Percentiles rank a stretch among this genome's conserved stretches.
Conservation (phyloP, 2,329 filamentous ascomycete species). For the Fusarium dlaminii region DNA sequence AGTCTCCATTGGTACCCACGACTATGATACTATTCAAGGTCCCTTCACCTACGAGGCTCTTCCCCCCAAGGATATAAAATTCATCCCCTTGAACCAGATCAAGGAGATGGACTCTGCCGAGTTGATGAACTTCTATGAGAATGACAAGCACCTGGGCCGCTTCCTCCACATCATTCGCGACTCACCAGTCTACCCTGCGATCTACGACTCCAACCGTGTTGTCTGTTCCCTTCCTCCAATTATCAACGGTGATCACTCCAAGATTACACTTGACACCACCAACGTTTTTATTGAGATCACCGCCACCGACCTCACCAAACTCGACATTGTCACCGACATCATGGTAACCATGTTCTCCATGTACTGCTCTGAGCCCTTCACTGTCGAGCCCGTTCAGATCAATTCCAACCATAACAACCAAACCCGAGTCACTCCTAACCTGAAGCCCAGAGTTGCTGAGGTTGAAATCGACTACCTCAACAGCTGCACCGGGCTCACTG, state of each 20-base stretch:
- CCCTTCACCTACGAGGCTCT: constrained; percentile 97
- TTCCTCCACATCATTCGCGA: constrained; percentile 96
- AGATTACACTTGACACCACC: constrained; percentile 89
- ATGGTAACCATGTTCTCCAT: constrained; percentile 97
- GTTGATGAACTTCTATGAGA: constrained; percentile 95
- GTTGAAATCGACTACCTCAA: constrained; percentile 96
- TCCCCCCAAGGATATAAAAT: constrained; percentile 90
- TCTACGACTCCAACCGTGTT: constrained; percentile 86
- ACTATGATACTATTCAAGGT: constrained; percentile 90
- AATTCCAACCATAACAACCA: constrained; percentile 90
- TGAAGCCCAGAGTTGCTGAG: constrained; percentile 78
- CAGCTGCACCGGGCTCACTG: constrained; percentile 83
- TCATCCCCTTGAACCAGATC: constrained; percentile 89
- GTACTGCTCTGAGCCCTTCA: constrained; percentile 89
- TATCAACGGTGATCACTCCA: constrained; percentile 97
- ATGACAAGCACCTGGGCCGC: constrained; percentile 88
- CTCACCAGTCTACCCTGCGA: constrained; percentile 92
- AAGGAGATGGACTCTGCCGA: constrained; percentile 88
- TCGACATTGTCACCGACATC: constrained; percentile 95
- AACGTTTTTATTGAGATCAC: constrained; percentile 99
- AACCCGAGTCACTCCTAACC: constrained; percentile 81
- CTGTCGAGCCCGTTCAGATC: constrained; percentile 92
- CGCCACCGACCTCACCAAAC: constrained; percentile 93
- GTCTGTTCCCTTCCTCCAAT: constrained; percentile 97
- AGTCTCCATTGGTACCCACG: constrained; percentile 97